Evolutionary conservation across 2,329 filamentous ascomycete species (phyloP).

Genomic region (Exophiala dermatitidis): DNA sequence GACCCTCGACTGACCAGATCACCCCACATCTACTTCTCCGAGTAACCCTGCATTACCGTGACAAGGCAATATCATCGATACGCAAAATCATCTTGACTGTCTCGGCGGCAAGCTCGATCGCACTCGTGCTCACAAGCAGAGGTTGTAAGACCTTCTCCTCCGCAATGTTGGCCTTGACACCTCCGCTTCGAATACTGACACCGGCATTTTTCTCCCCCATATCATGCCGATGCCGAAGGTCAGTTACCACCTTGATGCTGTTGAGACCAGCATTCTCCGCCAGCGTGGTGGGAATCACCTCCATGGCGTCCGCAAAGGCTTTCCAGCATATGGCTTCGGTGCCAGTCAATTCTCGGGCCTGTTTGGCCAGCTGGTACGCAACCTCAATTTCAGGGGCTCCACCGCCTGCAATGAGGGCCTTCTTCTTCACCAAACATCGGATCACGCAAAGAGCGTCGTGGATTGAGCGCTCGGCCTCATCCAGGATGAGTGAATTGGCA

Average conservation of each 20-base stretch:
- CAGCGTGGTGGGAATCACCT: slow-evolving; percentile 91
- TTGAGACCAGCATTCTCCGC: slow-evolving; percentile 97
- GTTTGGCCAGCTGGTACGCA: slow-evolving; percentile 73
- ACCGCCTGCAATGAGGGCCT: slow-evolving; percentile 94
- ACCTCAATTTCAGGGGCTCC: slow-evolving; percentile 97
- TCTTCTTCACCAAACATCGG: slow-evolving; percentile 97
- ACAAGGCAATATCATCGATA: slow-evolving; percentile 60
- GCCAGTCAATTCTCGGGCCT: slow-evolving; percentile 73
- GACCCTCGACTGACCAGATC: not conserved
- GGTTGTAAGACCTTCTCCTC: slow-evolving; percentile 97
- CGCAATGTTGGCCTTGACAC: slow-evolving; percentile 92
- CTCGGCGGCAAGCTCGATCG: slow-evolving; percentile 93
- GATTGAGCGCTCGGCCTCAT: slow-evolving; percentile 92
- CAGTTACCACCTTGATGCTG: slow-evolving; percentile 97
- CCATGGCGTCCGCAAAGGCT: slow-evolving; percentile 94
- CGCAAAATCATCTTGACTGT: slow-evolving; percentile 91
- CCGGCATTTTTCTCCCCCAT: slow-evolving; percentile 93
- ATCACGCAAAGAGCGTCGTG: slow-evolving; percentile 98
- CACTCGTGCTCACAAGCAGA: slow-evolving; percentile 90
- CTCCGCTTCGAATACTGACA: slow-evolving; percentile 95
- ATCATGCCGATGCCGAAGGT: slow-evolving; percentile 87
- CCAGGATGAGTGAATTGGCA: slow-evolving; percentile 87
- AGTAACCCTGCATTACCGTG: slow-evolving; percentile 30
- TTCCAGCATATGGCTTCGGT: slow-evolving; percentile 99
- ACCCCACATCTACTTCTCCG: not conserved